Evolutionary conservation across 2,329 filamentous ascomycete species (phyloP).

Genomic region (Sporothrix mexicana): DNA sequence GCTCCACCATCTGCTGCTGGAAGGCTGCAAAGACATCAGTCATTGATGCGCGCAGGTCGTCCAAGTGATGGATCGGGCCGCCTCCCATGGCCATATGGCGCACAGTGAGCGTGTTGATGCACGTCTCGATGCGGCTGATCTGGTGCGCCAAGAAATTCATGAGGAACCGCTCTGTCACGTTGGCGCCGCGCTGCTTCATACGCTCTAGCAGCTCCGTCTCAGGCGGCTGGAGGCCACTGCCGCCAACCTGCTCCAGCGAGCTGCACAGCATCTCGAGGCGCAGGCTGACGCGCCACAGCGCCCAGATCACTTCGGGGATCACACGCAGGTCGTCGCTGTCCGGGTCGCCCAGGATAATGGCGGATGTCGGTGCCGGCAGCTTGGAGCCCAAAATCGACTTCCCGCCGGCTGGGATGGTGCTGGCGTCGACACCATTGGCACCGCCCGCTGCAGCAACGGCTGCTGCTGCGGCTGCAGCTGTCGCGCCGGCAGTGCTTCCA

Average conservation of each 20-base stretch:
- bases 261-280: conserved; percentile 93
- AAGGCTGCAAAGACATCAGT: conserved; percentile 69
- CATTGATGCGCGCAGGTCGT: conserved; percentile 80
- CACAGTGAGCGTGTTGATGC: conserved; percentile 77
- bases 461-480: not conserved
- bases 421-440: not conserved
- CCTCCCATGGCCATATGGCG: conserved; percentile 79
- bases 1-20: conserved; percentile 65
- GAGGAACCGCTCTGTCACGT: conserved; percentile 87
- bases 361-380: conserved; percentile 18
- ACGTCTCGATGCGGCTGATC: conserved; percentile 93
- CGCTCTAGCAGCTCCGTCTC: conserved; percentile 82
- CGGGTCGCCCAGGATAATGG: conserved; percentile 26
- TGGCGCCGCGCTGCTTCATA: conserved; percentile 70
- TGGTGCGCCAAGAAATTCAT: conserved; percentile 92
- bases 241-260: conserved; percentile 74
- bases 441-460: conserved; percentile 21
- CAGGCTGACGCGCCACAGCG: conserved; percentile 85
- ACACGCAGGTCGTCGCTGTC: conserved; percentile 29
- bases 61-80: conserved; percentile 64
- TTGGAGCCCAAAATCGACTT: not conserved
- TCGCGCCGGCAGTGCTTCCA: not conserved
- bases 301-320: conserved; percentile 77
- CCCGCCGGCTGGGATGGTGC: not conserved
- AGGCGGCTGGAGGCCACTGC: conserved; percentile 71